Base-by-base conservation (phyloP, 352 stramenopile species). In the Pythium brassicae region DNA sequence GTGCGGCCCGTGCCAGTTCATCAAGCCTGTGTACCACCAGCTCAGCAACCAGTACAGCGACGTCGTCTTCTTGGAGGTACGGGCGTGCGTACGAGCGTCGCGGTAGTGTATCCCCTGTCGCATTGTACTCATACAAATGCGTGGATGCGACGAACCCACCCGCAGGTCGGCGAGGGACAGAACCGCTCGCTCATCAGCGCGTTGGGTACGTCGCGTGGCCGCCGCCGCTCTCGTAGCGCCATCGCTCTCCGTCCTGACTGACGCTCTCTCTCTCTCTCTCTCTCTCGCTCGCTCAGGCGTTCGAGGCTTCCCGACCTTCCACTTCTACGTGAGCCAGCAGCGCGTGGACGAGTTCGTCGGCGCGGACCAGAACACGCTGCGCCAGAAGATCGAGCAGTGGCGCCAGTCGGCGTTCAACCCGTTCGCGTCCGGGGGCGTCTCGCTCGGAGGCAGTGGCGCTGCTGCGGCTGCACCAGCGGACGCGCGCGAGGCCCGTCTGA, bases 291-390 rank as follows among this genome's bases (percentile, higher is more conserved):
- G 7, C 22, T 9, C 29, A 77, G 72, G 83, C 39, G 83, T 97
- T 27, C 76, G 78, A 17, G 85, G 83, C 26, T 97, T 96, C 66
- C 89, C 89, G 23, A 97, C 89, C 2, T 97, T 97, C 66, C 85
- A 94, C 62, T 94, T 97, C 59, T 97, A 97, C 64, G 68, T 97
- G 55, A 94, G 68, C 59, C 74, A 92, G 55, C 68, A 66, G 59
- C 94, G 96, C 70, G 79, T 96, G 39, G 89, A 96, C 49, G 87
- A 97, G 55, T 69, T 96, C 7, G 78, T 89, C 17, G 89, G 89
- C 23, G 87, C 89, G 2, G 87, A 96, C 57, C 80, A 83, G 42
- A 91, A 92, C 50, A 63, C 77, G 53, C 63, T 97, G 35, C 80
- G 83, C 4, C 66, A 81, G 49, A 96, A 95, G 76, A 94, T 96